phyloP scores from a whole-genome alignment of 345 rosid species.

The Cardamine occulta region DNA sequence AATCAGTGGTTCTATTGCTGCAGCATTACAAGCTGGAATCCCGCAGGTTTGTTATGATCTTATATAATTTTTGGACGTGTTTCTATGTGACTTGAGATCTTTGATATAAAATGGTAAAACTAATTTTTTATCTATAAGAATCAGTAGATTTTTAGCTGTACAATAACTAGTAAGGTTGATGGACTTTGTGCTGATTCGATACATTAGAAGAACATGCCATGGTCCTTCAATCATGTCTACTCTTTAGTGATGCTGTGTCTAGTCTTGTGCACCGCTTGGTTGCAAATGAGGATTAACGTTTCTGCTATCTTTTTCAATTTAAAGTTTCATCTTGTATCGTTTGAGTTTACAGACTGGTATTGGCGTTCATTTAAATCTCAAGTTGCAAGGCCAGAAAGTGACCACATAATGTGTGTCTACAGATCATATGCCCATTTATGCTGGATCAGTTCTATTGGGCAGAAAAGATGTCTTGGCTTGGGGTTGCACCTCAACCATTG shows the following conservation, averaged over 20 bases:
- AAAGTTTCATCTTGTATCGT: background rate
- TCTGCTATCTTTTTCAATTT: background rate
- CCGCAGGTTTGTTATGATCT: slow-evolving; percentile 65
- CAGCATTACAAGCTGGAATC: slow-evolving; percentile 79
- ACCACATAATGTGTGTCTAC: slow-evolving; percentile 17
- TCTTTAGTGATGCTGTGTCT: background rate
- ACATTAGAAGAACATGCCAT: slow-evolving; percentile 7
- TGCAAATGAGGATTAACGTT: background rate
- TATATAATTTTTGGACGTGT: background rate
- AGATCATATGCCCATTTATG: slow-evolving; percentile 89
- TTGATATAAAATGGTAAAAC: slow-evolving; percentile 1
- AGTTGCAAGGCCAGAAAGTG: background rate
- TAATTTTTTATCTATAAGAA: background rate
- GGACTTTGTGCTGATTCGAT: background rate
- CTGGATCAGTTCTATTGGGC: slow-evolving; percentile 97
- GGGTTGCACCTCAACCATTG: slow-evolving; percentile 81
- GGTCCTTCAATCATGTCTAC: background rate
- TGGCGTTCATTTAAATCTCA: background rate
- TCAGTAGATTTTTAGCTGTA: background rate
- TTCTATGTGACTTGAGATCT: background rate
- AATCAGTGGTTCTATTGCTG: slow-evolving; percentile 84
- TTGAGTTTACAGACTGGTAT: background rate
- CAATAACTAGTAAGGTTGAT: background rate
- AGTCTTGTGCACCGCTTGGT: slow-evolving; percentile 2
- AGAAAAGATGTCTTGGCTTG: slow-evolving; percentile 89